Evolutionary conservation across 2,329 filamentous ascomycete species (phyloP), one percentile per base, ranked within the genome.

Genomic region (Clonostachys rhizophaga): DNA sequence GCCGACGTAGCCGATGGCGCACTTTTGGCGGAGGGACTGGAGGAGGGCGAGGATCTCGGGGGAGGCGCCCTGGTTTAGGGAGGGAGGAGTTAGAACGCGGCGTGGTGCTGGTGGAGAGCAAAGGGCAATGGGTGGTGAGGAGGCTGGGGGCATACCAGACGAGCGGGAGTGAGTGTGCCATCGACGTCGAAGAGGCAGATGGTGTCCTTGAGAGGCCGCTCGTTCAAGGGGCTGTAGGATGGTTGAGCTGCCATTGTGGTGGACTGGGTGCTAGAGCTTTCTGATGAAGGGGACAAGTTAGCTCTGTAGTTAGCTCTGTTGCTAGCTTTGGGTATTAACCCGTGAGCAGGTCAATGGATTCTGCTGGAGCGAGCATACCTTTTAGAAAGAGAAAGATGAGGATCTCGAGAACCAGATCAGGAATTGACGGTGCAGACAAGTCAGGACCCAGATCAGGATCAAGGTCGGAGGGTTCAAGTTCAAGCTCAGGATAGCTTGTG

Each of bases 111-210:
- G 36, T 39, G 13, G 36, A n/a, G 36, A n/a, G 36, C 7, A 39
- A 9, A 14, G 17, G 17, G 17, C 17, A 11, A 11, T 39, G 36
- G 16, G 8, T 5, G 7, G 12, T 47, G 30, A 44, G 40, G 40
- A 9, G 5, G 34, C 45, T n/a, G 42, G 37, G 34, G n/a, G 33
- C 76, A 51, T 75, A 95, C 89, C 58, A 79, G 77, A 55, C 94
- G 84, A 42, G 94, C 85, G 40, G 84, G 87, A 14, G 91, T 94
- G 57, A 99, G 81, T 33, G 94, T 96, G 62, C 83, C 89, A 66
- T 99, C 94, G 50, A 99, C 94, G 70, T 99, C 94, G 70, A 99
- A 99, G 54, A 99, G 86, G 62, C 83, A 85, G 69, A 99, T 88
- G 54, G 92, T 97, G 78, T 94, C 90, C 74, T 91, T 89, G 68